Evolutionary conservation across 2,329 filamentous ascomycete species (phyloP), one percentile per base, ranked within the genome.

Genomic region (Septoria linicola): DNA sequence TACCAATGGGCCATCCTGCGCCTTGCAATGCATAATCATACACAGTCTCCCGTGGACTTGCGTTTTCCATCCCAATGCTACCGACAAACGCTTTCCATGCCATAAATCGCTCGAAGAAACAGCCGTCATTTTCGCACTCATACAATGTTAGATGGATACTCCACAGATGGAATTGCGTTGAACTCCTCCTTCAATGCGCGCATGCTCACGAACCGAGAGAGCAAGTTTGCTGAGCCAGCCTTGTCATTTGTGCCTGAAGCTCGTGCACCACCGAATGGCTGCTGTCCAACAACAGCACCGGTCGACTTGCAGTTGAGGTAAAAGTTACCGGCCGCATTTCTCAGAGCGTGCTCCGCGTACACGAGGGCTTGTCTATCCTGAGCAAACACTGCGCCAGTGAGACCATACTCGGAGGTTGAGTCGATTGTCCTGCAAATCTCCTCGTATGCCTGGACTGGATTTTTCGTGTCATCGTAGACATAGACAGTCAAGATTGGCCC

Each of bases 241-340:
- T 81, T 81, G 64, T 81, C 78, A 55, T 81, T 80, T 17, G 78
- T 81, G 8, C 78, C 78, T 43, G 73, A 77, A 11, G 77, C 76
- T 52, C 78, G 71, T n/a, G 76, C 77, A 32, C 78, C 78, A 51
- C 78, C 78, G 49, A 71, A 71, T 4, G 68, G 68, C 59, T 71
- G 68, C 59, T 71, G 68, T 2, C 65, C 68, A 7, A 71, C 66
- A 59, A 74, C 70, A 54, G 73, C 67, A 43, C 75, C 78, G 2
- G 78, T 81, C 54, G 74, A 85, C 80, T 91, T 91, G 76, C 84
- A 87, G 74, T 91, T 92, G 72, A 92, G 78, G 73, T 92, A 92
- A 69, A 91, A 91, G 75, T 92, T 92, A 35, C 88, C 88, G 0
- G 88, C 87, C 0, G 84, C 75, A 66, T 90, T 83, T 58, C 86